Conservation (phyloP, 805 yeast genomes). For the Saccharomyces paradoxus region DNA sequence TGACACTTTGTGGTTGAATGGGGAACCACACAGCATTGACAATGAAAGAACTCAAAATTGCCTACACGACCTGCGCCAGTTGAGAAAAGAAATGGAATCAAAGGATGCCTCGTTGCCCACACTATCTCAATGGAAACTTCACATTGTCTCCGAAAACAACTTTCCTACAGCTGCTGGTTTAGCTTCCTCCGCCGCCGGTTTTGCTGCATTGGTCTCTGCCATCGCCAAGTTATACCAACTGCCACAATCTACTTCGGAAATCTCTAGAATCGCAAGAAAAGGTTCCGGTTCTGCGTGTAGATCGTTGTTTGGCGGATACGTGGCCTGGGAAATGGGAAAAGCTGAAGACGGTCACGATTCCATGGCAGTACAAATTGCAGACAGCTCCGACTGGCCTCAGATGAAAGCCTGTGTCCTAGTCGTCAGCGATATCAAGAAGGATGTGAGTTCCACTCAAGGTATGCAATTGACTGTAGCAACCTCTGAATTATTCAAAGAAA, state of each 20-base stretch:
- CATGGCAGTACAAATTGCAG: slow-evolving; percentile 86
- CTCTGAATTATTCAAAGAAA: slow-evolving; percentile 73
- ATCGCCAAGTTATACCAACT: slow-evolving; percentile 76
- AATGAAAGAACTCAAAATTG: slow-evolving; percentile 63
- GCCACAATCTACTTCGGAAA: slow-evolving; percentile 77
- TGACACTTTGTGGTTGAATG: slow-evolving; percentile 81
- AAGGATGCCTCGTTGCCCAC: slow-evolving; percentile 46
- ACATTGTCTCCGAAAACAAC: slow-evolving; percentile 86
- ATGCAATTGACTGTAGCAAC: slow-evolving; percentile 94
- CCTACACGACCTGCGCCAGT: slow-evolving; percentile 60
- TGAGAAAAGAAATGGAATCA: slow-evolving; percentile 56
- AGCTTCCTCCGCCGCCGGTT: slow-evolving; percentile 97
- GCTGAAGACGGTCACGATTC: slow-evolving; percentile 78
- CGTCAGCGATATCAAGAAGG: slow-evolving; percentile 88
- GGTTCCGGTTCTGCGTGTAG: slow-evolving; percentile 99
- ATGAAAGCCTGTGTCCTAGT: slow-evolving; percentile 90
- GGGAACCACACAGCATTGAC: slow-evolving; percentile 64
- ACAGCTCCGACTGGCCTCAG: slow-evolving; percentile 79
- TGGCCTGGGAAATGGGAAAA: slow-evolving; percentile 97
- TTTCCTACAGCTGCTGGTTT: slow-evolving; percentile 99
- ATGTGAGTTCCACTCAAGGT: slow-evolving; percentile 88
- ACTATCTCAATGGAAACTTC: slow-evolving; percentile 57
- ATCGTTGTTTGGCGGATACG: slow-evolving; percentile 93
- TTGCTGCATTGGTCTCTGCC: slow-evolving; percentile 90
- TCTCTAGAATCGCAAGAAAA: slow-evolving; percentile 90